These are phyloP conservation scores for Trichoderma brevicompactum DNA, from an alignment of 2,329 filamentous ascomycete genomes.

Conservation along the genomic window DNA sequence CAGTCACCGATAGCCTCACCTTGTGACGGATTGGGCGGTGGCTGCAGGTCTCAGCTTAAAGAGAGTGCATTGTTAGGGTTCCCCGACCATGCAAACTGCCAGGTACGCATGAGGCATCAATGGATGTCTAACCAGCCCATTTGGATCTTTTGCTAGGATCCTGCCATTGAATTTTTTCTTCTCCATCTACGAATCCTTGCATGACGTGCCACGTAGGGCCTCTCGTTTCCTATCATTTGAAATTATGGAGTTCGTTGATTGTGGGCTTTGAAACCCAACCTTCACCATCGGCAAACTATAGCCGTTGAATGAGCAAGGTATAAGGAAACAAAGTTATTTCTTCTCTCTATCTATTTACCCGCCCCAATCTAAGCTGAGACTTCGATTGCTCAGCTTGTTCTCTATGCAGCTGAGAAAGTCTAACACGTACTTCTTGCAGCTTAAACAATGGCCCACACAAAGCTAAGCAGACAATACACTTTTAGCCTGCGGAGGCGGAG, in stretches of 20 bases:
- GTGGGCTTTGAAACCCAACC: conserved; percentile 13
- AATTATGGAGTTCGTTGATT: conserved; percentile 7
- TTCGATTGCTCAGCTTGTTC: neutral
- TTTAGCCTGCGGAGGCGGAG: conserved; percentile 26
- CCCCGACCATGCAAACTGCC: conserved; percentile 4
- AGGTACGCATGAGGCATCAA: conserved; percentile 22
- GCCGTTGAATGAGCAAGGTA: neutral
- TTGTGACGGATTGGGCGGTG: conserved; percentile 2
- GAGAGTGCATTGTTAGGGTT: conserved; percentile 17
- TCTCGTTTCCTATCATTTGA: conserved; percentile 10
- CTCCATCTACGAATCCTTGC: neutral
- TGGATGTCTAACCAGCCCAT: neutral
- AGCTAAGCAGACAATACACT: neutral
- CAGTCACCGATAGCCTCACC: conserved; percentile 17
- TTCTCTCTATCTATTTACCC: too few relatives aligned
- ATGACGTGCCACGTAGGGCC: conserved; percentile 16
- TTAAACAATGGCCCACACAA: neutral
- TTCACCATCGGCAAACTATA: conserved; percentile 2
- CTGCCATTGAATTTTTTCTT: neutral
- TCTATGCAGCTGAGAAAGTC: conserved; percentile 4
- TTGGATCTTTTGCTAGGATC: neutral
- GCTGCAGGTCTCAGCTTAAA: conserved; percentile 5
- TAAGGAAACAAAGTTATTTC: neutral
- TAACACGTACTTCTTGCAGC: conserved; percentile 4
- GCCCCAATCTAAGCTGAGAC: neutral